Percentiles rank a stretch among this genome's conserved stretches.
Evolutionary conservation across 225 moss, liverwort and hornwort genomes (phyloP).

Genomic region (Polytrichum formosum): DNA sequence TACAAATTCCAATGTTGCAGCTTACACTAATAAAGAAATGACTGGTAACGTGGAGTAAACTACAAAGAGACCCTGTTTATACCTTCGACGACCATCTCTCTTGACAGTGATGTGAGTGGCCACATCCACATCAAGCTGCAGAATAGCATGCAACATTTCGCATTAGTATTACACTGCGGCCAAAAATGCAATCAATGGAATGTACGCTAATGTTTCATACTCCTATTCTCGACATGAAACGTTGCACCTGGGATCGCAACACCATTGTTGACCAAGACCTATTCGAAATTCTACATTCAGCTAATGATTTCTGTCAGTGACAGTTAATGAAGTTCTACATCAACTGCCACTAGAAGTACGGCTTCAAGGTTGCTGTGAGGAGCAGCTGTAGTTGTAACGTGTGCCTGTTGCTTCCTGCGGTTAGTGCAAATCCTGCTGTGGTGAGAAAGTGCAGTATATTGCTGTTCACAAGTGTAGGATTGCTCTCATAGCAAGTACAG

Average conservation of each 20-base stretch:
- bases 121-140: conserved; percentile 83
- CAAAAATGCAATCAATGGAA: not conserved
- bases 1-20: not conserved
- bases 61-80: conserved; percentile 5
- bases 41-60: not conserved
- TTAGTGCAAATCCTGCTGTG: not conserved
- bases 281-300: too few relatives aligned
- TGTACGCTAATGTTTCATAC: not conserved
- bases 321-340: not conserved
- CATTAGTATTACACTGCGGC: conserved; percentile 8
- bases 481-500: not conserved
- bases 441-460: not conserved
- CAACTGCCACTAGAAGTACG: conserved; percentile 4
- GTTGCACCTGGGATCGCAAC: too few relatives aligned
- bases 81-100: conserved; percentile 61
- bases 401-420: not conserved
- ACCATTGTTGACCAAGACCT: too few relatives aligned
- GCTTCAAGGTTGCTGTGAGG: not conserved
- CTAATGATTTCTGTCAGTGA: not conserved
- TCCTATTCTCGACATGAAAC: too few relatives aligned
- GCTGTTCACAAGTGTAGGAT: not conserved
- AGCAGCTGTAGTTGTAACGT: not conserved
- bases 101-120: conserved; percentile 69
- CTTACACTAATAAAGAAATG: not conserved
- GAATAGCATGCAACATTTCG: conserved; percentile 8